Percentiles rank a stretch among this genome's conserved stretches.
These are phyloP conservation scores for Collybiopsis luxurians DNA, from an alignment of 768 basidiomycete species.

Conservation along the genomic window DNA sequence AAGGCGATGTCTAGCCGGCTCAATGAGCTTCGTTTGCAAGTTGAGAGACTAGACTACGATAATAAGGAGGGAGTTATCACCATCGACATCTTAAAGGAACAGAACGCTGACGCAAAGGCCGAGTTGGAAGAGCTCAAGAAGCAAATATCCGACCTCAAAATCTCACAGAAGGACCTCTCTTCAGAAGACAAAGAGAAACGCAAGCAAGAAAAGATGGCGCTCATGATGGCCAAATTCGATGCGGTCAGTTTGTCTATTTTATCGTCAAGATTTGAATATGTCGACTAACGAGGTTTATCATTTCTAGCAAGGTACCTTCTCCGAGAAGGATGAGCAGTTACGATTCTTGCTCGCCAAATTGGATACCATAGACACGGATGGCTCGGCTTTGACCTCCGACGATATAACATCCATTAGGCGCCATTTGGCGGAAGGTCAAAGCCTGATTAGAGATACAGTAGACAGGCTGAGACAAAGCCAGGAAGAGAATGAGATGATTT, in stretches of 20 bases:
- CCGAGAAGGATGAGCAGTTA: conserved; percentile 93
- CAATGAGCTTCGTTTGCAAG: conserved; percentile 87
- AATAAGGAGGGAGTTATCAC: conserved; percentile 93
- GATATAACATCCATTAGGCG: conserved; percentile 81
- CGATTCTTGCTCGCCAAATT: conserved; percentile 81
- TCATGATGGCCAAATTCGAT: conserved; percentile 99
- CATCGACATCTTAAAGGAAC: conserved; percentile 93
- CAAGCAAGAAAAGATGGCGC: conserved; percentile 98
- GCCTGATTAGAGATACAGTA: conserved; percentile 80
- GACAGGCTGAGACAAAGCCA: conserved; percentile 87
- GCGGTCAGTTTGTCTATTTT: conserved; percentile 57
- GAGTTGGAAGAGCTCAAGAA: conserved; percentile 91
- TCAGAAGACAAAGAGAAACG: conserved; percentile 98
- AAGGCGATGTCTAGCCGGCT: conserved; percentile 91
- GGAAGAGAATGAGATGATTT: conserved; percentile 88
- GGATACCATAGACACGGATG: conserved; percentile 71
- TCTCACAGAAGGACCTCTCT: conserved; percentile 77
- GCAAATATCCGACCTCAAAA: conserved; percentile 74
- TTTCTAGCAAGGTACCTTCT: conserved; percentile 83
- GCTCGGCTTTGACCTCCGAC: conserved; percentile 60
- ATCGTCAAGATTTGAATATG: neutral
- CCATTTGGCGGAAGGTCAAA: conserved; percentile 88
- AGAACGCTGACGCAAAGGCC: conserved; percentile 79
- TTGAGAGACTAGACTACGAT: conserved; percentile 92
- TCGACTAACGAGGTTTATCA: conserved; percentile 2